Evolutionary conservation across 1,284 basidiomycete species (phyloP).

Genomic region (Sanghuangporus sanghuang): DNA sequence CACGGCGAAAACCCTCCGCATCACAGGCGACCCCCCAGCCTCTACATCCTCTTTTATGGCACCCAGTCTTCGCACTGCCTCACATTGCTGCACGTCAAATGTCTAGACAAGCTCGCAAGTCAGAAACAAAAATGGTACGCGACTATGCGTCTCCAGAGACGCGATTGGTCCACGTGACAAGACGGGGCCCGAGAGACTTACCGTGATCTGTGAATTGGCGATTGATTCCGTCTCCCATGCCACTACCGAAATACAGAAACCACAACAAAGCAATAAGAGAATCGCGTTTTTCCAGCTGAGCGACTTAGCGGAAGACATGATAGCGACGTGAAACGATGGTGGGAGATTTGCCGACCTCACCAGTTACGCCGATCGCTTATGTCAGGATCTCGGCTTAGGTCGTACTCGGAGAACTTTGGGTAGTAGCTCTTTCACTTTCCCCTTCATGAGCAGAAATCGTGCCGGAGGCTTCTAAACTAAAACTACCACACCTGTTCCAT

Average conservation of each 20-base stretch:
- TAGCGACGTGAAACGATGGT: not conserved
- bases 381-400: not conserved
- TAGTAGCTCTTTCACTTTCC: no score
- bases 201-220: not conserved
- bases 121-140: not conserved
- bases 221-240: not conserved
- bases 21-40: conserved; percentile 59
- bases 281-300: not conserved
- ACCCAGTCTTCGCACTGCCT: conserved; percentile 51
- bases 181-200: not conserved
- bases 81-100: conserved; percentile 33
- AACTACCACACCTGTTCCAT: no score
- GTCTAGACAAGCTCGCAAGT: conserved; percentile 24
- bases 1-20: conserved; percentile 72
- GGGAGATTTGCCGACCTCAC: not conserved
- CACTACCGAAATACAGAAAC: not conserved
- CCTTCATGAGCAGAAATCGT: no score
- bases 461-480: no score
- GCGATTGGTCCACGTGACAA: conserved; percentile 9
- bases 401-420: no score
- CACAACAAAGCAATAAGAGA: not conserved
- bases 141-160: conserved; percentile 1
- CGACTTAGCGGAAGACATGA: conserved; percentile 2
- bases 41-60: conserved; percentile 56
- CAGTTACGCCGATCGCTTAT: not conserved